A percentile compares a stretch with the other conserved stretches of the same genome.
These are phyloP conservation scores for Boletus insuetus DNA, from an alignment of 768 basidiomycete species.

Conservation along the genomic window DNA sequence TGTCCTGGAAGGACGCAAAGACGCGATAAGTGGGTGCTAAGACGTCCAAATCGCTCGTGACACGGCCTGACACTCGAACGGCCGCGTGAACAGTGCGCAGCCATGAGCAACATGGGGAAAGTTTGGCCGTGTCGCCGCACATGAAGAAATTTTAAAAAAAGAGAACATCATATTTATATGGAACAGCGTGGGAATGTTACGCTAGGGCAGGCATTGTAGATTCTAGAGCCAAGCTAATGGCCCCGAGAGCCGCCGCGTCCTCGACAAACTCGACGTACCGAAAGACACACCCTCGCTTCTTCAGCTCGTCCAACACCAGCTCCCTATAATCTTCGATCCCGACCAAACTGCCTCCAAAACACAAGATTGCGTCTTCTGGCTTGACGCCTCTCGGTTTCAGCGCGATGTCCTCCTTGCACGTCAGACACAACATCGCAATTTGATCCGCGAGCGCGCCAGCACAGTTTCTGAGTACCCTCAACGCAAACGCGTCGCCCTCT, in stretches of 20 bases:
- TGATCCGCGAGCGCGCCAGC: constrained; percentile 57
- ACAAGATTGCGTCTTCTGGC: constrained; percentile 59
- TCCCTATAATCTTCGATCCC: constrained; percentile 60
- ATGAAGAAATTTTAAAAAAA: constrained; percentile 21
- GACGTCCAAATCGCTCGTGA: constrained; percentile 72
- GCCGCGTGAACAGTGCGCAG: constrained; percentile 59
- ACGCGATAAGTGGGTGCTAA: constrained; percentile 71
- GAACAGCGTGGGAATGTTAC: constrained; percentile 14
- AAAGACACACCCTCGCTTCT: constrained; percentile 58
- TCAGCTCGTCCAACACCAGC: constrained; percentile 53
- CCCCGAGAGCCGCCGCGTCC: constrained; percentile 68
- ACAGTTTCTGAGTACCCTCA: constrained; percentile 51
- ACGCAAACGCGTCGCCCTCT: constrained; percentile 61
- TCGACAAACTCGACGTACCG: constrained; percentile 62
- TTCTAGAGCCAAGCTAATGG: constrained; percentile 46
- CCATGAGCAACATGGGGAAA: constrained; percentile 92
- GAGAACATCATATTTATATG: background rate
- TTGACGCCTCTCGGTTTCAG: constrained; percentile 39
- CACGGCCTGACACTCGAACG: constrained; percentile 91
- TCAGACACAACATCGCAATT: constrained; percentile 44
- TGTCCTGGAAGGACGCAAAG: constrained; percentile 31
- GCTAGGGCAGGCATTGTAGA: constrained; percentile 17
- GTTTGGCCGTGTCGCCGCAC: constrained; percentile 84
- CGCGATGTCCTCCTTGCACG: constrained; percentile 38
- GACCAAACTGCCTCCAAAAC: constrained; percentile 77